Evolutionary conservation across 2,329 filamentous ascomycete species (phyloP).

Genomic region (Calycina herbarum): DNA sequence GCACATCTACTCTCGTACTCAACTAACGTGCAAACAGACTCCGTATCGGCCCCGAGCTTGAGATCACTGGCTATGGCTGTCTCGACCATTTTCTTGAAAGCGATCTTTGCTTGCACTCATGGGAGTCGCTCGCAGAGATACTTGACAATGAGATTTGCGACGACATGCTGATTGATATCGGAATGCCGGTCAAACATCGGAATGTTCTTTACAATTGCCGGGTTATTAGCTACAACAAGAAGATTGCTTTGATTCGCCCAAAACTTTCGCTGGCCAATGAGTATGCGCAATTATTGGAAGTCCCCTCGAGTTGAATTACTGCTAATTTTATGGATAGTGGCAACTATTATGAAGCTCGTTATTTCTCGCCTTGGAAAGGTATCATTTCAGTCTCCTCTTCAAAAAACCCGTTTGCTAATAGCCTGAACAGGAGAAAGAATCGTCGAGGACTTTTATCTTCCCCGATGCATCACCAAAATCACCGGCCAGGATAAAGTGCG

Average conservation of each 20-base stretch:
- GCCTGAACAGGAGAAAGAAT: slow-evolving; percentile 58
- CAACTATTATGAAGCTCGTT: slow-evolving; percentile 60
- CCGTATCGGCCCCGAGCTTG: slow-evolving; percentile 50
- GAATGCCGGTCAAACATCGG: slow-evolving; percentile 61
- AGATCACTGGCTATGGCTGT: slow-evolving; percentile 52
- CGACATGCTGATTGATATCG: slow-evolving; percentile 66
- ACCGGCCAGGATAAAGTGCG: slow-evolving; percentile 61
- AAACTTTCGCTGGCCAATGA: slow-evolving; percentile 73
- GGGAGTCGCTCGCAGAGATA: slow-evolving; percentile 63
- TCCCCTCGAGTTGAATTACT: not conserved
- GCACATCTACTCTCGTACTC: too few species aligned
- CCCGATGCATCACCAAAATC: slow-evolving; percentile 42
- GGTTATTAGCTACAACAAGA: slow-evolving; percentile 63
- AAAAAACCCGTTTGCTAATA: slow-evolving; percentile 62
- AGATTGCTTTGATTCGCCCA: slow-evolving; percentile 70
- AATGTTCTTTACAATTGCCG: slow-evolving; percentile 66
- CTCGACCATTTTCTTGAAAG: slow-evolving; percentile 51
- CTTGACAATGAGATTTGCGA: slow-evolving; percentile 59
- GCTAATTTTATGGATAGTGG: slow-evolving; percentile 41
- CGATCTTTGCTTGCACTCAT: slow-evolving; percentile 59
- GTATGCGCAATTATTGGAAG: not conserved
- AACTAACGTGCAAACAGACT: not conserved
- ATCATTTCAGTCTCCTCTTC: not conserved
- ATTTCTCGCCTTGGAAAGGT: slow-evolving; percentile 62
- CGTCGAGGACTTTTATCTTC: slow-evolving; percentile 65